Percentiles rank a stretch among this genome's conserved stretches.
These are phyloP conservation scores for Aspergillus fijiensis DNA, from an alignment of 2,329 filamentous ascomycete genomes.

Conservation along the genomic window DNA sequence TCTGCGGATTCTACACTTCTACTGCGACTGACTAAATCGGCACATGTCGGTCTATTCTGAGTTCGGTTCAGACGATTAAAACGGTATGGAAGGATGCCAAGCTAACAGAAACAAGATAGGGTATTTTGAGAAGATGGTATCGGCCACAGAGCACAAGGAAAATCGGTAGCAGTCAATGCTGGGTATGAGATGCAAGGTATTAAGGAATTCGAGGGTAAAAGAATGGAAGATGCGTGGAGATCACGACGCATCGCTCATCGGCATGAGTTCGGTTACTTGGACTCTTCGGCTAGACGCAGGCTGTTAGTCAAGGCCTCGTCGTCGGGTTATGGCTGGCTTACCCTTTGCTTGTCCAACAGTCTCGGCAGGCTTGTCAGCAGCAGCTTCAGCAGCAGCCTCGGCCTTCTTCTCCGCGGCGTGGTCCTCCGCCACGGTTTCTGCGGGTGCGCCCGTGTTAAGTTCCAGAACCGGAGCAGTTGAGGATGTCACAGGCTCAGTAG, in stretches of 20 bases:
- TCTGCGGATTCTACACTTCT: neutral
- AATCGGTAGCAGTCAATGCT: constrained; percentile 13
- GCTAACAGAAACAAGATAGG: constrained; percentile 15
- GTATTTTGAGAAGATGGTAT: constrained; percentile 19
- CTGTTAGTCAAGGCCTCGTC: constrained; percentile 7
- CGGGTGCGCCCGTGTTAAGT: constrained; percentile 10
- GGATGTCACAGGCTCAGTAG: neutral
- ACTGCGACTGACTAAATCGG: neutral
- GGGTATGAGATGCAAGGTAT: constrained; percentile 19
- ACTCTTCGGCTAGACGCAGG: constrained; percentile 8
- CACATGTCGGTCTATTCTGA: neutral
- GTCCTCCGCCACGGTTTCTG: constrained; percentile 10
- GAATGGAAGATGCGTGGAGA: constrained; percentile 4
- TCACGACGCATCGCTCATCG: constrained; percentile 10
- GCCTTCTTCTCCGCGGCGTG: constrained; percentile 7
- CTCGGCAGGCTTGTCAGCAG: constrained; percentile 15
- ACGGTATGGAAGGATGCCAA: constrained; percentile 1
- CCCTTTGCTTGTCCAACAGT: constrained; percentile 12
- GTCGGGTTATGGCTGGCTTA: constrained; percentile 5
- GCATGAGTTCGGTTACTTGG: constrained; percentile 11
- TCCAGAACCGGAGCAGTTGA: constrained; percentile 1
- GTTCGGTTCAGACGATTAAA: neutral
- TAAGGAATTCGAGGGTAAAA: constrained; percentile 2
- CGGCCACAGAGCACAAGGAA: constrained; percentile 10
- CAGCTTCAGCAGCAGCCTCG: constrained; percentile 8